Evolutionary conservation across 2,329 filamentous ascomycete genomes (phyloP), one percentile per base, ranked within the genome.

Genomic region (Fusarium poae): DNA sequence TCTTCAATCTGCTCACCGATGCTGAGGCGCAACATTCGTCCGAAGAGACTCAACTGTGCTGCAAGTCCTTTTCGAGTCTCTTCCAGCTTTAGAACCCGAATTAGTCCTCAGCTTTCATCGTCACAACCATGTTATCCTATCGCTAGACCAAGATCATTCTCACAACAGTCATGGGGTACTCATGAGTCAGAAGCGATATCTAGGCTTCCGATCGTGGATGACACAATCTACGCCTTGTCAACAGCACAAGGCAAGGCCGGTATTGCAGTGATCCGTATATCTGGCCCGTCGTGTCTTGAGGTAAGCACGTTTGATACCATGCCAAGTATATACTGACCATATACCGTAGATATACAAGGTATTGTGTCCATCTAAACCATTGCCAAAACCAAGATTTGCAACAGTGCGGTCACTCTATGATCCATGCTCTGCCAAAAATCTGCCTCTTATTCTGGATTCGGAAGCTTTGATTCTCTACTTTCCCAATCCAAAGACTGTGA

Each of bases 181-280:
- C 46, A 62, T 16, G 51, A 32, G n/a, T 49, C 57, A 21, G 46
- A 49, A 29, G 34, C 42, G 12, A 16, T 43, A 13, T 53, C 67
- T 3, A 53, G 54, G 10, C 65, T 77, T 12, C 68, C 77, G 3
- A 59, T 64, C 5, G 52, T 70, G 12, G 75, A 73, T 9, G 84
- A 88, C 59, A 98, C 95, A 2, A 97, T 99, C 54, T 98, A 97
- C 78, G 96, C 96, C 0, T 82, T 98, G 1, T 97, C 95, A 0
- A 97, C 94, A 1, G 93, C 93, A 0, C 84, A 91, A 13, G 96
- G 95, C 2, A 89, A 89, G 76, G 94, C 93, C 43, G 96, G 94
- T 2, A 97, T 99, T 77, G 95, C 95, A 3, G 90, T 98, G 35
- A 89, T 98, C 53, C 89, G 96, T 16, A 85, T 97, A 27, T 97